Evolutionary conservation across 495 filamentous ascomycete genomes (phyloP), one percentile per base, ranked within the genome.

Genomic region (Aspergillus conjunctus): DNA sequence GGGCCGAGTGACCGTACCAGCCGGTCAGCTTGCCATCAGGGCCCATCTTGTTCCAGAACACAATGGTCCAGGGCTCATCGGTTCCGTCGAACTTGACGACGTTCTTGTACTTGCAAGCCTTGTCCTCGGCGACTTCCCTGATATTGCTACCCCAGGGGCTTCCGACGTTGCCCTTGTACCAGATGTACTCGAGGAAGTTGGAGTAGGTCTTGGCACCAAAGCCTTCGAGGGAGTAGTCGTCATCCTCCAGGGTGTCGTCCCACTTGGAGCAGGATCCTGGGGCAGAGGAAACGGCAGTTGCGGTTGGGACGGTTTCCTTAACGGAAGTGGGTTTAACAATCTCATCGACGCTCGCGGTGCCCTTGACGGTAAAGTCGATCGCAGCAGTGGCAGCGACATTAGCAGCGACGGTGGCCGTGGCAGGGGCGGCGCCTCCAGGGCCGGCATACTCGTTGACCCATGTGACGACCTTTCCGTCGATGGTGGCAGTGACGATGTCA

Each of bases 401-500:
- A 31, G 59, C 44, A 1, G 51, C 45, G 7, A 39, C 14, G n/a
- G 37, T 44, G 14, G 58, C 62, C 11, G 67, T 37, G 33, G 64
- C 49, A 7, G 75, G 51, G 43, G 71, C 45, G 15, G 73, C 57
- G 41, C 74, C 58, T 49, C 67, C 65, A 31, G 67, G 64, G 22
- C 81, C 83, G 56, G 73, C 79, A 64, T 79, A 91, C 55, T 83
- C 70, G 77, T 91, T 91, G 63, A 76, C 72, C 87, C 87, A 91
- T 14, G 82, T 81, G 34, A 79, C 78, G 49, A 83, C 69, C 50
- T 83, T 66, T 59, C 88, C 87, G 60, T 88, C 75, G 59, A 91
- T 90, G 45, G 79, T 83, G 50, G 85, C 86, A 31, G 75, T 77
- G 34, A 90, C 86, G 52, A 71, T 56, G 48, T 77, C 73, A 54